Percentiles rank a stretch among this genome's conserved stretches.
These are phyloP conservation scores for Solanum raphanifolium DNA, from an alignment of 257 asterid genomes.

Conservation along the genomic window DNA sequence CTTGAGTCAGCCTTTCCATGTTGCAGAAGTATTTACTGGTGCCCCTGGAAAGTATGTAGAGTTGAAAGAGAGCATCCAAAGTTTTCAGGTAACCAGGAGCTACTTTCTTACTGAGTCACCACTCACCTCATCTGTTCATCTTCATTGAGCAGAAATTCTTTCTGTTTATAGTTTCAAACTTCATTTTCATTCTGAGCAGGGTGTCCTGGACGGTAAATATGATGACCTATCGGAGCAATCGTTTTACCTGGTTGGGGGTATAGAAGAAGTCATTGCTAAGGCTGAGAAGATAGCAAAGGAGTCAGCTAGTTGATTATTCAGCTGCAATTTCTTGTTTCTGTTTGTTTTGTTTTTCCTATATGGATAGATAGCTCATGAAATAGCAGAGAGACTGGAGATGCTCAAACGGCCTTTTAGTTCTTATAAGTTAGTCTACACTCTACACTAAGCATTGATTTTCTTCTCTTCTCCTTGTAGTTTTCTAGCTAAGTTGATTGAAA, in stretches of 20 bases:
- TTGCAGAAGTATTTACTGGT: slow-evolving; percentile 24
- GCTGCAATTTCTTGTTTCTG: neutral
- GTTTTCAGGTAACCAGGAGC: slow-evolving; percentile 12
- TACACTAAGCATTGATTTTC: neutral
- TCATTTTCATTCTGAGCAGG: slow-evolving; percentile 36
- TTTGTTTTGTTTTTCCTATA: neutral
- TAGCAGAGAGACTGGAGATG: neutral
- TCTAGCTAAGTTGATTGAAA: neutral
- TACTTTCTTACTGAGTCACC: neutral
- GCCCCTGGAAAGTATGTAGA: slow-evolving; percentile 70
- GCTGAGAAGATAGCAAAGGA: slow-evolving; percentile 67
- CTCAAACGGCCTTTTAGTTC: neutral
- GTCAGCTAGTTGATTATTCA: slow-evolving; percentile 18
- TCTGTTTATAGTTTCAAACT: neutral
- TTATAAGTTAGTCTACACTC: neutral
- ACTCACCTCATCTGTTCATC: neutral
- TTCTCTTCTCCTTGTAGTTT: neutral
- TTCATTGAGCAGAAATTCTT: neutral
- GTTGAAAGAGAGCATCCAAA: slow-evolving; percentile 33
- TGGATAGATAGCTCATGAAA: neutral
- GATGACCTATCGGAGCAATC: slow-evolving; percentile 89
- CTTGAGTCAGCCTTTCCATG: slow-evolving; percentile 94
- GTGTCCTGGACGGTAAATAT: slow-evolving; percentile 82
- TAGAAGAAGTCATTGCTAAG: slow-evolving; percentile 75
- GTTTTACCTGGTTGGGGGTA: slow-evolving; percentile 97